Percentiles rank a stretch among this genome's conserved stretches.
phyloP scores from a whole-genome alignment of 148 eudicot species.

The Mesembryanthemum crystallinum region DNA sequence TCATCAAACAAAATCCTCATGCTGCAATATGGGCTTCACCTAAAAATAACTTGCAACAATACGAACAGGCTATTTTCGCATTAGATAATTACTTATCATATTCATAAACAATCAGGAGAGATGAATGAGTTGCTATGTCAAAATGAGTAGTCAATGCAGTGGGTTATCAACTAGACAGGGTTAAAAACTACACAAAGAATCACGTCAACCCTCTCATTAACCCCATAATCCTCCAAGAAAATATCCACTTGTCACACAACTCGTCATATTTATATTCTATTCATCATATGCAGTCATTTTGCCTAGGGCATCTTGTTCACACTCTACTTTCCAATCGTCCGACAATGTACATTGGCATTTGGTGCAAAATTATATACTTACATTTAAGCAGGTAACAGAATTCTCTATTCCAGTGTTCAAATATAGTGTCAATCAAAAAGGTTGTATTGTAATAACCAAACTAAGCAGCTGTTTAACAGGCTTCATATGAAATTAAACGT shows the following conservation, averaged over 20 bases:
- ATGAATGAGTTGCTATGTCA: no score
- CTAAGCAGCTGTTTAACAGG: no score
- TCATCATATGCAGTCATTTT: not conserved
- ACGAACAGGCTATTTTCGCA: not conserved
- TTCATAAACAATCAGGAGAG: not conserved
- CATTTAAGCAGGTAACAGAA: not conserved
- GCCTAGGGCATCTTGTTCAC: not conserved
- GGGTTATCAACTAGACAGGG: no score
- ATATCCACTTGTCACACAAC: not conserved
- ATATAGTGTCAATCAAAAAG: not conserved
- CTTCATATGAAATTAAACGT: no score
- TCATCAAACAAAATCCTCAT: not conserved
- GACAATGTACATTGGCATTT: not conserved
- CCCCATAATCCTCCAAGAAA: not conserved
- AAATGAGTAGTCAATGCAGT: not conserved
- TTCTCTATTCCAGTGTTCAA: not conserved
- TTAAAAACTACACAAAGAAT: not conserved
- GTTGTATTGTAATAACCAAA: not conserved
- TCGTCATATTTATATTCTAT: not conserved
- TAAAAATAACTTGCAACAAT: not conserved
- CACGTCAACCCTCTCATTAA: not conserved
- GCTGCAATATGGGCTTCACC: not conserved
- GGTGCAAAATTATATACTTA: not conserved
- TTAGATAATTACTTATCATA: constrained; percentile 3
- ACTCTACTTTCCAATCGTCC: not conserved